Conservation (phyloP, 2,329 filamentous ascomycete genomes). For the Ophioceras dolichostomum region DNA sequence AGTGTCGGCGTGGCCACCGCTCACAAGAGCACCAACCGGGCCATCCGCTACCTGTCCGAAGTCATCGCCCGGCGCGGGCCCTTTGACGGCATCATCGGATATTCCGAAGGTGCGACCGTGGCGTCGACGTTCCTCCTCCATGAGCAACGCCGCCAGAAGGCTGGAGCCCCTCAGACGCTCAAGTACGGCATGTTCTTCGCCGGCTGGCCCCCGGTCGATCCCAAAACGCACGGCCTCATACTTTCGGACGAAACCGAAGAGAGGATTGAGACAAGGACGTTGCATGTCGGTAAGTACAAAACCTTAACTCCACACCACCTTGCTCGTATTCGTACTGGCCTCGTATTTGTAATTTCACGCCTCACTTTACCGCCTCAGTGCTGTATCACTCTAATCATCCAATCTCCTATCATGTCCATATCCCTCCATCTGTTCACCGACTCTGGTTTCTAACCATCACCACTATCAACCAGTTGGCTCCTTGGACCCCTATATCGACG, state of each 20-base stretch:
- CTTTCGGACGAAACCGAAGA: slow-evolving; percentile 35
- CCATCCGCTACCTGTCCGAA: slow-evolving; percentile 27
- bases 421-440: not conserved
- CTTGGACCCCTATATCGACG: slow-evolving; percentile 47
- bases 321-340: not conserved
- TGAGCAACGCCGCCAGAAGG: slow-evolving; percentile 27
- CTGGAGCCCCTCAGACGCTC: slow-evolving; percentile 23
- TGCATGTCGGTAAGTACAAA: slow-evolving; percentile 31
- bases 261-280: slow-evolving; percentile 37
- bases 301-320: no score
- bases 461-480: slow-evolving; percentile 27
- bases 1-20: slow-evolving; percentile 16
- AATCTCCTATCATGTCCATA: not conserved
- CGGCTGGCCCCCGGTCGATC: slow-evolving; percentile 39
- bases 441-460: not conserved
- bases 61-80: slow-evolving; percentile 31
- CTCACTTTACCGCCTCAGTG: not conserved
- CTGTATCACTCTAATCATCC: not conserved
- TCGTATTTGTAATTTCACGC: not conserved
- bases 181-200: slow-evolving; percentile 39
- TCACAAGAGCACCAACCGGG: slow-evolving; percentile 23
- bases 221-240: slow-evolving; percentile 27
- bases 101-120: slow-evolving; percentile 46
- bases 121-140: slow-evolving; percentile 40
- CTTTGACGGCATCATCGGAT: slow-evolving; percentile 44